Percentiles rank a stretch among this genome's conserved stretches.
These are phyloP conservation scores for Ganoderma lucidum DNA, from an alignment of 1,284 basidiomycete genomes.

Conservation along the genomic window DNA sequence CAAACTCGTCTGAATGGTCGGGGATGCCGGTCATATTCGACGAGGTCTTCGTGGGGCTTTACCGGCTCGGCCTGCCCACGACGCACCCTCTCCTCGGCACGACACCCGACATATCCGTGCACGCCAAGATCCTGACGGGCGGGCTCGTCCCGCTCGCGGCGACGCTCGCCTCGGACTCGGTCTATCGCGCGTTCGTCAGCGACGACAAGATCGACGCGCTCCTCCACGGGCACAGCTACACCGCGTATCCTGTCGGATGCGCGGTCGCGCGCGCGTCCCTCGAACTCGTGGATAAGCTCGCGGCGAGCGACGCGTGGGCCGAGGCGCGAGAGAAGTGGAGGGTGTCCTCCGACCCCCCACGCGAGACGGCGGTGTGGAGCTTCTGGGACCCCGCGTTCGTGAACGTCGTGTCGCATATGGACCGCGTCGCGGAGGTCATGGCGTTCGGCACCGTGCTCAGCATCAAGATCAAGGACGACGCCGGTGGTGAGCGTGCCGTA, in stretches of 20 bases:
- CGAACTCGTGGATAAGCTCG: conserved; percentile 64
- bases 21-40: conserved; percentile 95
- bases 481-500: conserved; percentile 55
- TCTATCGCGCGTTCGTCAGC: conserved; percentile 86
- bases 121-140: conserved; percentile 96
- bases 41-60: conserved; percentile 94
- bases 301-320: conserved; percentile 60
- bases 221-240: conserved; percentile 96
- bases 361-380: conserved; percentile 70
- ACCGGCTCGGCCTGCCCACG: conserved; percentile 83
- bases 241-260: conserved; percentile 92
- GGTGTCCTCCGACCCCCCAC: conserved; percentile 21
- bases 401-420: conserved; percentile 62
- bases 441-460: conserved; percentile 89
- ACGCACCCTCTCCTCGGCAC: conserved; percentile 73
- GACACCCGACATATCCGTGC: conserved; percentile 87
- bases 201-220: conserved; percentile 86
- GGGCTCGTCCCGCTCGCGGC: conserved; percentile 90
- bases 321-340: conserved; percentile 59
- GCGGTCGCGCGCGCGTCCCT: conserved; percentile 89
- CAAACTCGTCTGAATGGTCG: conserved; percentile 53
- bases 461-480: conserved; percentile 75
- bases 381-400: conserved; percentile 88
- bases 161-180: conserved; percentile 81
- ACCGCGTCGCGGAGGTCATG: conserved; percentile 80